Evolutionary conservation across 164 flowering plant species (phyloP).

Genomic region (Paratinospora sagittata): DNA sequence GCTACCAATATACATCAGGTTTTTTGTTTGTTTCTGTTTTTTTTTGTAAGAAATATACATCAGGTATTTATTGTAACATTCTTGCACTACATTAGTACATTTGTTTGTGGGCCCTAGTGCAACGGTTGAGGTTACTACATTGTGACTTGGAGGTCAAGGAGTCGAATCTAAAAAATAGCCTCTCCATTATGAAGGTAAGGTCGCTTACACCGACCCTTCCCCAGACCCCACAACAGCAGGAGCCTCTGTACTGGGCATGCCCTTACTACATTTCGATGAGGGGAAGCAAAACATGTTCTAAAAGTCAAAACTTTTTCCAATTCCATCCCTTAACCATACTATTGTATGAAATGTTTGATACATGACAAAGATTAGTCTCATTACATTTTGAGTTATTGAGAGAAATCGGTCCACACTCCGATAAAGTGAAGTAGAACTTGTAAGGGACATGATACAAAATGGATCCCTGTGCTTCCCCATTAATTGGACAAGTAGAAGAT

Average conservation of each 20-base stretch:
- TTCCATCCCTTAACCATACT: neutral
- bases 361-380: neutral
- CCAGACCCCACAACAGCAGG: too few species aligned
- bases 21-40: too few species aligned
- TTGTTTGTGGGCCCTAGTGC: too few species aligned
- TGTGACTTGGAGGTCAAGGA: too few species aligned
- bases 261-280: neutral
- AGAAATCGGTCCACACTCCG: neutral
- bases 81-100: neutral
- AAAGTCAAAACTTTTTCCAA: neutral
- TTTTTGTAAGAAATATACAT: too few species aligned
- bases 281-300: neutral
- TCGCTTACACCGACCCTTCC: too few species aligned
- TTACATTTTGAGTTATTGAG: neutral
- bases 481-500: conserved; percentile 1
- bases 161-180: too few species aligned
- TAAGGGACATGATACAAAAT: neutral
- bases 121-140: too few species aligned
- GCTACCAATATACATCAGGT: neutral
- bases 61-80: neutral
- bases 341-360: neutral
- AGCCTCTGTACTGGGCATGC: too few species aligned
- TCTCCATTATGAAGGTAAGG: too few species aligned
- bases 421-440: neutral
- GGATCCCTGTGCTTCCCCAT: neutral